Percentiles rank a stretch among this genome's conserved stretches.
phyloP scores from a whole-genome alignment of 768 basidiomycete genomes.

The Cystofilobasidium capitatum region DNA sequence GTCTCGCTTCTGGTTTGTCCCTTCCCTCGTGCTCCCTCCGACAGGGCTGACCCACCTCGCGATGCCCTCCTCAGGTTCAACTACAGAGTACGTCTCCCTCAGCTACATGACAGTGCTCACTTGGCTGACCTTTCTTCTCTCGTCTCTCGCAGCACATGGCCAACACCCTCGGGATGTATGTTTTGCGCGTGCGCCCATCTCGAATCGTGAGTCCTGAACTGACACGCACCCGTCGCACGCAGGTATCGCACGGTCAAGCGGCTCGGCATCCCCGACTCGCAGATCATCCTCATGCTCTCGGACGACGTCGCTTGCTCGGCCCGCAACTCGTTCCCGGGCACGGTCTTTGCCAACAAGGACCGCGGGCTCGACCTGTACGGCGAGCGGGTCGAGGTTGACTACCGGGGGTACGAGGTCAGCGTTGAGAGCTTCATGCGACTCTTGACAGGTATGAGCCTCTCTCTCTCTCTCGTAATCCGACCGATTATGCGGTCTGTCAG shows the following conservation, averaged over 20 bases:
- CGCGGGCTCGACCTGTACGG: conserved; percentile 82
- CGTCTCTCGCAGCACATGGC: conserved; percentile 74
- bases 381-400: conserved; percentile 95
- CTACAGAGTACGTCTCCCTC: conserved; percentile 60
- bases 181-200: background rate
- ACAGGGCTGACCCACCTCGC: too few species aligned
- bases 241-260: conserved; percentile 98
- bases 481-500: background rate
- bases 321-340: conserved; percentile 81
- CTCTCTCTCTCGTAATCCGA: background rate
- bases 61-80: conserved; percentile 60
- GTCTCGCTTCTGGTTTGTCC: conserved; percentile 53
- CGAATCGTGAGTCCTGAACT: background rate
- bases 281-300: conserved; percentile 97
- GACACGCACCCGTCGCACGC: background rate
- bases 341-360: conserved; percentile 80
- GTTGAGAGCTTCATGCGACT: conserved; percentile 92
- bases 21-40: background rate
- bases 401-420: conserved; percentile 93
- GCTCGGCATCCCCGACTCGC: conserved; percentile 93
- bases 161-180: conserved; percentile 86
- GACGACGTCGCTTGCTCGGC: conserved; percentile 92
- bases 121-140: background rate
- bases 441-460: conserved; percentile 62
- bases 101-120: background rate